A percentile compares a stretch with the other conserved stretches of the same genome.
Evolutionary conservation across 306 rosid species (phyloP).

Genomic region (Bauhinia variegata): DNA sequence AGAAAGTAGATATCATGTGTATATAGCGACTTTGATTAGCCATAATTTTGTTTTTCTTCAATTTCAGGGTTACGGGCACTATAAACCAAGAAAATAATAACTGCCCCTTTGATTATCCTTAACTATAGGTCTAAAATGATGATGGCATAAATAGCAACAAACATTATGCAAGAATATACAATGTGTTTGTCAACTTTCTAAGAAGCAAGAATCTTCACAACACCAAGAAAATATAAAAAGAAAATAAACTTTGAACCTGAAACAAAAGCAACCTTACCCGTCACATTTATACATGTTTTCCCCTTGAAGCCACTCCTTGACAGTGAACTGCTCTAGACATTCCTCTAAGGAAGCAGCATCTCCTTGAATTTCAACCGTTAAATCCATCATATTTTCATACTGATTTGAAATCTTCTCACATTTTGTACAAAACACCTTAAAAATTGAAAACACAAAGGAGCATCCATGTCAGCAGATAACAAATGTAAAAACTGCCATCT

Average conservation of each 20-base stretch:
- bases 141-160: slow-evolving; percentile 6
- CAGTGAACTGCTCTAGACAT: slow-evolving; percentile 93
- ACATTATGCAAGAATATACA: background rate
- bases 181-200: slow-evolving; percentile 2
- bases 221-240: no score
- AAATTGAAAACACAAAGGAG: slow-evolving; percentile 3
- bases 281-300: slow-evolving; percentile 25
- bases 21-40: background rate
- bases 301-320: slow-evolving; percentile 65
- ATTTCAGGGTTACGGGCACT: background rate
- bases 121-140: slow-evolving; percentile 6
- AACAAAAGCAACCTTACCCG: background rate
- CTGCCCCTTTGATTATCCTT: background rate
- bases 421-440: slow-evolving; percentile 81
- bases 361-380: slow-evolving; percentile 97
- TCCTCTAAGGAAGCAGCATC: slow-evolving; percentile 90
- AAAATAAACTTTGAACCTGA: background rate
- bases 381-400: slow-evolving; percentile 96
- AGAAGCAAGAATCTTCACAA: no score
- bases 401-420: slow-evolving; percentile 81
- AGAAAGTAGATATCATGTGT: background rate
- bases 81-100: background rate
- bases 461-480: slow-evolving; percentile 25
- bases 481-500: slow-evolving; percentile 3
- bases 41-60: background rate